Base-by-base conservation (phyloP, 768 basidiomycete genomes). In the Mycena latifolia region DNA sequence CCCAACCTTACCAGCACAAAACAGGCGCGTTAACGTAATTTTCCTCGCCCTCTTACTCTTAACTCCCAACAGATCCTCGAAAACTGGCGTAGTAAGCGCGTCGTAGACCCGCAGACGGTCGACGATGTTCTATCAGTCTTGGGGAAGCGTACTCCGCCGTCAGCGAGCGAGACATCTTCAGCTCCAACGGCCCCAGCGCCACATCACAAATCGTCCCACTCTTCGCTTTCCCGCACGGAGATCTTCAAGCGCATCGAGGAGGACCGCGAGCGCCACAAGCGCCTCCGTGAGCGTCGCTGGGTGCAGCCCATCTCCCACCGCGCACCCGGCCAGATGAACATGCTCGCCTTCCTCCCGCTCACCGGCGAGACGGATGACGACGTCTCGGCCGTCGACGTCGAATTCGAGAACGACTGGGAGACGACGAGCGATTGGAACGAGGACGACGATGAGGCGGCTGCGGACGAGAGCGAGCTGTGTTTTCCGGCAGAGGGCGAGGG, bases 351-450 rank as follows among this genome's bases (percentile, higher is more conserved):
- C 75, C 77, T 89, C 61, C 89, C 89, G 1, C 76, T 90, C 24
- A 81, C 84, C 10, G 85, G 85, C 2, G 79, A 75, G 17, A 85
- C 86, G 55, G 87, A 86, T 0, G 85, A 85, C 47, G 86, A 87
- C 43, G 89, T 92, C 74, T 70, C 89, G 39, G 81, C 88, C 22
- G 78, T 91, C 47, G 93, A 94, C 69, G 91, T 94, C 60, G 92
- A 94, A 76, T 95, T 94, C 71, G 93, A 95, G 72, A 93, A 94
- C 66, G 92, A 92, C 66, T 95, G 93, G 93, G 93, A 94, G 76
- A 88, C 92, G 45, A 93, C 91, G 55, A 94, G 93, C 70, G 92
- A 94, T 78, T 94, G 93, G 92, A 94, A 94, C 76, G 93, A 94
- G 76, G 93, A 94, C 67, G 93, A 94, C 71, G 89, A 90, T 2